phyloP scores from a whole-genome alignment of 495 filamentous ascomycete species.

The Aspergillus olivimuriae region DNA sequence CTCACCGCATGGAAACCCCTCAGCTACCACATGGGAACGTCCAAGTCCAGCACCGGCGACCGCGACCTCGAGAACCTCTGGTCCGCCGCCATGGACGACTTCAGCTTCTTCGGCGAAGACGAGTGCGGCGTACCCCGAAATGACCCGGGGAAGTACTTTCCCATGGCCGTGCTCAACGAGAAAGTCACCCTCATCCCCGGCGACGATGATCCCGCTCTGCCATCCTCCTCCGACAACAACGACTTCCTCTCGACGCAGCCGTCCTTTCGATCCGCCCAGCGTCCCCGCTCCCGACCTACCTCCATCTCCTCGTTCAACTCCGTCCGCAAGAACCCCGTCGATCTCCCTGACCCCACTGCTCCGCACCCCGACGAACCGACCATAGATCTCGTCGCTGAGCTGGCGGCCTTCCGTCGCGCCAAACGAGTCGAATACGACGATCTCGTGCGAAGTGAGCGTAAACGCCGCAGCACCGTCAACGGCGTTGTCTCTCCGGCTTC shows the following conservation, averaged over 20 bases:
- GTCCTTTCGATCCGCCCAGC: no score
- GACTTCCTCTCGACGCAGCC: no score
- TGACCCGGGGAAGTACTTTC: slow-evolving; percentile 36
- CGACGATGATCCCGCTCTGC: slow-evolving; percentile 20
- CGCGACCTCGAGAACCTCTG: slow-evolving; percentile 55
- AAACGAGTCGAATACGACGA: slow-evolving; percentile 42
- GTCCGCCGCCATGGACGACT: slow-evolving; percentile 53
- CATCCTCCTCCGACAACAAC: slow-evolving; percentile 9
- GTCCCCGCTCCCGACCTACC: background rate
- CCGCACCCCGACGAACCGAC: slow-evolving; percentile 13
- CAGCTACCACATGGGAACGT: slow-evolving; percentile 28
- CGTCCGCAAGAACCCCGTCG: no score
- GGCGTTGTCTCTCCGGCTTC: slow-evolving; percentile 17
- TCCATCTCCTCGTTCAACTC: no score
- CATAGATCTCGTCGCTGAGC: slow-evolving; percentile 43
- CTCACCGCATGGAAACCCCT: slow-evolving; percentile 34
- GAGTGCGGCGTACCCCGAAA: slow-evolving; percentile 49
- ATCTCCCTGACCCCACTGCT: no score
- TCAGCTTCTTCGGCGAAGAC: slow-evolving; percentile 59
- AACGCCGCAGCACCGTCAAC: slow-evolving; percentile 20
- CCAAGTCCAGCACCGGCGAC: slow-evolving; percentile 55
- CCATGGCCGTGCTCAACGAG: slow-evolving; percentile 38
- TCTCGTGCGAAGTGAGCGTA: slow-evolving; percentile 22
- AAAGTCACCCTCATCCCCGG: slow-evolving; percentile 34
- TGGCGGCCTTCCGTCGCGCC: slow-evolving; percentile 40